Base-by-base conservation (phyloP, 257 asterid species). In the Nicotiana noctiflora region DNA sequence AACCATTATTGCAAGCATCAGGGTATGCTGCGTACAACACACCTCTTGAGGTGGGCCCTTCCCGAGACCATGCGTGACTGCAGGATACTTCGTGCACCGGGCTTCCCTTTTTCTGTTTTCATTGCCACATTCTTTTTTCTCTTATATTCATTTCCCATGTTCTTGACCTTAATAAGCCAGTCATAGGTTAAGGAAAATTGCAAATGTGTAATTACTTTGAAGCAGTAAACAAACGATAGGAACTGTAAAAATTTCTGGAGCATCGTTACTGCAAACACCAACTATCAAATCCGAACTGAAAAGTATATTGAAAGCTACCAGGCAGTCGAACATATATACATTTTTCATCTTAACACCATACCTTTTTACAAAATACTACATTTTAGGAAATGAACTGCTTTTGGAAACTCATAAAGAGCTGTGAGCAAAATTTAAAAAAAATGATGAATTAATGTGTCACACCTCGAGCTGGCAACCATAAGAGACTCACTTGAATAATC, bases 401-500 rank as follows among this genome's bases (percentile, higher is more conserved):
- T 46, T 46, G 60, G 60, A 32, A 72, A 49, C 23, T 72, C 78
- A 8, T 13, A 46, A 74, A 72, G 23, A 74, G 79, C 7, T 23
- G 61, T 13, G 60, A 46, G 9, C 12, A 49, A 49, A 19, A 59
- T 59, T 13, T 0, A n/a, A 40, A 37, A 40, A 37, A 59, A 21
- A 59, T 21, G 65, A 59, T 9, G 65, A 59, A 19, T 40, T 3
- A 7, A 59, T 59, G 65, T 21, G 15, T 49, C 78, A 74, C 78
- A 49, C 78, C 78, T 74, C 44, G 40, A 37, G 27, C 68, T 64
- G 68, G 49, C 40, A 55, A 79, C 27, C 77, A 63, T 37, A 1
- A 7, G 37, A 70, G 67, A 61, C 68, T 80, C 62, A 79, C 83
- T 74, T 56, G 25, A 49, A 74, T 37, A 31, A 74, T n/a, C 64